Conservation (phyloP, 106 monocot genomes). For the Alisma plantagoaquatica region DNA sequence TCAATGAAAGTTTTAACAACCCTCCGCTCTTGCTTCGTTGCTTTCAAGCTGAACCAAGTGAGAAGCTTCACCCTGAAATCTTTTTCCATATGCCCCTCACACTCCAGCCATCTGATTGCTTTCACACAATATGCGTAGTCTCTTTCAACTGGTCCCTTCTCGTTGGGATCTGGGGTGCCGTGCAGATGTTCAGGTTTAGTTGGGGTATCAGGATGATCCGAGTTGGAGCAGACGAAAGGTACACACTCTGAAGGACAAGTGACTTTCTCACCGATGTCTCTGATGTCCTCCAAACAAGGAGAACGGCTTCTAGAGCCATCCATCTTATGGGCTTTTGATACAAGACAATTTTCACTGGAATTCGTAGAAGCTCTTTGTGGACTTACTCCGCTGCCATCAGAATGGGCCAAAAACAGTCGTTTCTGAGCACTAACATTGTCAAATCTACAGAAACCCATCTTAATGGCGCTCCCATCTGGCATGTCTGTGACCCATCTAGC, state of each 20-base stretch:
- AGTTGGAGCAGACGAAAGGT: constrained; percentile 39
- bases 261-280: constrained; percentile 25
- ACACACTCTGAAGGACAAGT: constrained; percentile 13
- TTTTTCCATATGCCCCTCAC: constrained; percentile 82
- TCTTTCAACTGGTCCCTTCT: constrained; percentile 35
- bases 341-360: constrained; percentile 35
- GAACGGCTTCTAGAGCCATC: constrained; percentile 5
- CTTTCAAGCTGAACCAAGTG: constrained; percentile 92
- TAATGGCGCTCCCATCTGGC: constrained; percentile 16
- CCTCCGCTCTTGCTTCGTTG: constrained; percentile 54
- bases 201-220: constrained; percentile 30
- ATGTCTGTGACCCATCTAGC: constrained; percentile 31
- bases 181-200: constrained; percentile 28
- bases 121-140: constrained; percentile 87
- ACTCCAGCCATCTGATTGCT: constrained; percentile 80
- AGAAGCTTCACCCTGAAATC: constrained; percentile 80
- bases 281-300: constrained; percentile 15
- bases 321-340: constrained; percentile 8
- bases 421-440: too few species aligned
- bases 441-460: too few species aligned
- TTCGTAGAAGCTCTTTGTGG: constrained; percentile 71
- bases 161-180: constrained; percentile 19
- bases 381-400: too few species aligned
- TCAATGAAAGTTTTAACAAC: constrained; percentile 75
- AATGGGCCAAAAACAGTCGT: too few species aligned